A percentile compares a stretch with the other conserved stretches of the same genome.
These are phyloP conservation scores for Melastoma malabathricum DNA, from an alignment of 345 rosid genomes.

Conservation along the genomic window DNA sequence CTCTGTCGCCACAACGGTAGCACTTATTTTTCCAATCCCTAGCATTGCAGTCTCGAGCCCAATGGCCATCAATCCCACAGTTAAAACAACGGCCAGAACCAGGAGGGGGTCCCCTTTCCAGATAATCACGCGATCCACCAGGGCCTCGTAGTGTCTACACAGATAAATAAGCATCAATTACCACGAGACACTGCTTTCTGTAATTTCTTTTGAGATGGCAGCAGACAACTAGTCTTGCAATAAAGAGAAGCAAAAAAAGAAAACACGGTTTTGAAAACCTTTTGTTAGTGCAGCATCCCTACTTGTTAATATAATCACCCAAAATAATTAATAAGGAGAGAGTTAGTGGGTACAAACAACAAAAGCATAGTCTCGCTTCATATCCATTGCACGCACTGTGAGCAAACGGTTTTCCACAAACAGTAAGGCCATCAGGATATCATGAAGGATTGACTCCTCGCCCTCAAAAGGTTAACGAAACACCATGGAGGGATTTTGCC, in stretches of 20 bases:
- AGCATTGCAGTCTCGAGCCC: constrained; percentile 95
- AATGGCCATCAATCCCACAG: constrained; percentile 96
- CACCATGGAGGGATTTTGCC: constrained; percentile 86
- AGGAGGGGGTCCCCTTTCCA: constrained; percentile 83
- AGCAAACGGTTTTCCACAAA: constrained; percentile 87
- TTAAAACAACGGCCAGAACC: too few relatives aligned
- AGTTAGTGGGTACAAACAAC: constrained; percentile 45
- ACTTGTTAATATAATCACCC: background rate
- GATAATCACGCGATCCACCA: constrained; percentile 57
- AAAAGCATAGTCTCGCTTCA: too few relatives aligned
- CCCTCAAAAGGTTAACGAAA: constrained; percentile 73
- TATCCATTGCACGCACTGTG: constrained; percentile 98
- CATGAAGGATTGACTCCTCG: constrained; percentile 75
- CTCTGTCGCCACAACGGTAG: constrained; percentile 95
- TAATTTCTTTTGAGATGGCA: too few relatives aligned
- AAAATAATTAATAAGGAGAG: background rate
- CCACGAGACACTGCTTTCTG: too few relatives aligned
- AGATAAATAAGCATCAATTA: background rate
- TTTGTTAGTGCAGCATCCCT: too few relatives aligned
- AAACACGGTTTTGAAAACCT: constrained; percentile 22
- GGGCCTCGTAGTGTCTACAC: constrained; percentile 70
- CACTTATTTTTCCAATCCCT: constrained; percentile 97
- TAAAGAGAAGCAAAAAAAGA: too few relatives aligned
- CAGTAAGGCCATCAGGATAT: constrained; percentile 96
- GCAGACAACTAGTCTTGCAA: too few relatives aligned